Percentiles rank a stretch among this genome's conserved stretches.
phyloP scores from a whole-genome alignment of 305 asterid species.

The Fraxinus floribunda region DNA sequence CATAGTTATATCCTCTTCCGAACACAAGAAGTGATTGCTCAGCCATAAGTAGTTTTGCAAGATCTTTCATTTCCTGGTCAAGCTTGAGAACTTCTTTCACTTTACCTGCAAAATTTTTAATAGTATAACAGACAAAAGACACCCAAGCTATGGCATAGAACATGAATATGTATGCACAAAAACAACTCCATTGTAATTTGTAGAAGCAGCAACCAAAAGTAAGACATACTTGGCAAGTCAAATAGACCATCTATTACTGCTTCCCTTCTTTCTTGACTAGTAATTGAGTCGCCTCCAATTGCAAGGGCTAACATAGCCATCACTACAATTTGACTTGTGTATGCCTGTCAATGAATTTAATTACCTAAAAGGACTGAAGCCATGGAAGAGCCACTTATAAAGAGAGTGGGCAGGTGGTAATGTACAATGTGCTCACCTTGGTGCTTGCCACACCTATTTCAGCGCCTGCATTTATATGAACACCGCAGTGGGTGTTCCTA shows the following conservation, averaged over 20 bases:
- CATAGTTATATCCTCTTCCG: conserved; percentile 94
- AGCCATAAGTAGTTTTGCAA: conserved; percentile 68
- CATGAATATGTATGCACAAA: background rate
- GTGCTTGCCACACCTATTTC: conserved; percentile 99
- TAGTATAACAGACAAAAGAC: conserved; percentile 14
- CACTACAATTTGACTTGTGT: conserved; percentile 97
- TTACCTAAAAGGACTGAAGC: conserved; percentile 16
- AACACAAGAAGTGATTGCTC: conserved; percentile 95
- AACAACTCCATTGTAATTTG: conserved; percentile 18
- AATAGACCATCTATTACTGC: conserved; percentile 82
- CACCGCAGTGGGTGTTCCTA: conserved; percentile 92
- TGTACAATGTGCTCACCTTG: conserved; percentile 48
- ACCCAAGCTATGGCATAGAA: background rate
- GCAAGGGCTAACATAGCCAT: conserved; percentile 99
- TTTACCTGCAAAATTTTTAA: conserved; percentile 49
- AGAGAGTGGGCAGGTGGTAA: background rate
- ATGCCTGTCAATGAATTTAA: conserved; percentile 60
- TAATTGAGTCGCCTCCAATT: conserved; percentile 82
- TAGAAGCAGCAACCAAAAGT: conserved; percentile 13
- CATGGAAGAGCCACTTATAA: background rate
- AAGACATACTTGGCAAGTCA: conserved; percentile 78
- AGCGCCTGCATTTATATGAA: conserved; percentile 96
- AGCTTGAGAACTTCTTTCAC: conserved; percentile 91
- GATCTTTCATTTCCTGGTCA: conserved; percentile 85
- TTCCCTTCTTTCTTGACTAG: conserved; percentile 80